Evolutionary conservation across 768 basidiomycete genomes (phyloP).

Genomic region (Mycena rebaudengoi): DNA sequence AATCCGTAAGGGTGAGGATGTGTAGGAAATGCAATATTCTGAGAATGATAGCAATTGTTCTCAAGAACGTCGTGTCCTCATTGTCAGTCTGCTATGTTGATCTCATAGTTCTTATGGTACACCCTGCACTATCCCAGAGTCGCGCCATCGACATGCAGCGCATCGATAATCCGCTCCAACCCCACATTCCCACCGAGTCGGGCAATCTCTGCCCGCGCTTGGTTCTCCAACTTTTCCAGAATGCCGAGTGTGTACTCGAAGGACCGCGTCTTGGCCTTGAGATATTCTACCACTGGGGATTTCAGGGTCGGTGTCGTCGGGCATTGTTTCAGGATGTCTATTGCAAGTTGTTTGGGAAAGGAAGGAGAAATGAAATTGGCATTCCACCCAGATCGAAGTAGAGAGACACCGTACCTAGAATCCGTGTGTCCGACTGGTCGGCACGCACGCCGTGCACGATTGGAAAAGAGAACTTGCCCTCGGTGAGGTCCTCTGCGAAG

Average conservation of each 20-base stretch:
- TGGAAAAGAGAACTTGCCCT: slow-evolving; percentile 98
- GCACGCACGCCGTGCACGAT: slow-evolving; percentile 90
- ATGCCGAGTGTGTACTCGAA: slow-evolving; percentile 89
- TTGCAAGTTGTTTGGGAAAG: not conserved
- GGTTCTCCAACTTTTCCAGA: slow-evolving; percentile 68
- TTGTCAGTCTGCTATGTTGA: too few relatives aligned
- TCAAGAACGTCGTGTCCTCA: too few relatives aligned
- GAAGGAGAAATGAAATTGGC: not conserved
- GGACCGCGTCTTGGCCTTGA: slow-evolving; percentile 78
- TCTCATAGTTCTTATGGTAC: too few relatives aligned
- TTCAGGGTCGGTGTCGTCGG: slow-evolving; percentile 86
- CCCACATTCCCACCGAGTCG: slow-evolving; percentile 80
- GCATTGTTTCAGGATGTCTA: slow-evolving; percentile 91
- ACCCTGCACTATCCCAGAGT: too few relatives aligned
- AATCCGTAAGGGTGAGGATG: too few relatives aligned
- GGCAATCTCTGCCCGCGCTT: slow-evolving; percentile 72
- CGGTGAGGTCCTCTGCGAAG: slow-evolving; percentile 93
- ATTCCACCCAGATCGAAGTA: not conserved
- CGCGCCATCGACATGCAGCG: slow-evolving; percentile 53
- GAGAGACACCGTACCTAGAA: slow-evolving; percentile 70
- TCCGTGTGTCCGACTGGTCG: slow-evolving; percentile 76
- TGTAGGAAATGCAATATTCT: too few relatives aligned
- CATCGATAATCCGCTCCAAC: slow-evolving; percentile 65
- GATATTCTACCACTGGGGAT: slow-evolving; percentile 79
- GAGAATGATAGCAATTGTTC: too few relatives aligned